Percentiles rank a stretch among this genome's conserved stretches.
Evolutionary conservation across 192 early-diverging fungal species (phyloP).

Genomic region (Podila epigama): DNA sequence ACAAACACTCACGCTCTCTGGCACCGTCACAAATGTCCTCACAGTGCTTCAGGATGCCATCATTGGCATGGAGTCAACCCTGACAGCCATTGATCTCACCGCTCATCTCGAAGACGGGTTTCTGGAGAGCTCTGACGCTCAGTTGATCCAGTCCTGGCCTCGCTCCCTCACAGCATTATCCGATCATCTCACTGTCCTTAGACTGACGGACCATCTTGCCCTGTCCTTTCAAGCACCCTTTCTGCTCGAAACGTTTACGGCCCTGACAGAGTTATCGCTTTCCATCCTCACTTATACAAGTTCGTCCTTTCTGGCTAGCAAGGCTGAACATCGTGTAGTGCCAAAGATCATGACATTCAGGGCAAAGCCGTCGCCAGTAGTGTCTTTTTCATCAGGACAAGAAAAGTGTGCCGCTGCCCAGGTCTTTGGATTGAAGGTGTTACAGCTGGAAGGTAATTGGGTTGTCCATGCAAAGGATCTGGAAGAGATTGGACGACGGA

Average conservation of each 20-base stretch:
- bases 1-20: conserved; percentile 6
- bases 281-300: conserved; percentile 19
- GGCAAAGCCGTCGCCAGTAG: no score
- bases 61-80: background rate
- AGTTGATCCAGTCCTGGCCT: conserved; percentile 11
- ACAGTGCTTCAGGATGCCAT: conserved; percentile 16
- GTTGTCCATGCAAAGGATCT: conserved; percentile 10
- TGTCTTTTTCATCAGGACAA: conserved; percentile 5
- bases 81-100: conserved; percentile 5
- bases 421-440: background rate
- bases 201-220: conserved; percentile 15
- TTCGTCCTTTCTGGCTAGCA: conserved; percentile 5
- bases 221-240: conserved; percentile 16
- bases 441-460: conserved; percentile 21
- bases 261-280: conserved; percentile 7
- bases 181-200: conserved; percentile 7
- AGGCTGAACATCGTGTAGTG: conserved; percentile 9
- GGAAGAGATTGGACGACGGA: conserved; percentile 2
- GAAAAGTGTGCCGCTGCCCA: background rate
- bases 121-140: conserved; percentile 1
- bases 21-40: conserved; percentile 21
- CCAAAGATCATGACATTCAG: conserved; percentile 21
- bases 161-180: background rate
- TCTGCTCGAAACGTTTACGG: conserved; percentile 13
- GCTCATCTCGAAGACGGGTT: conserved; percentile 26